Conservation (phyloP, 352 stramenopile species). For the Phytopythium helicoides region DNA sequence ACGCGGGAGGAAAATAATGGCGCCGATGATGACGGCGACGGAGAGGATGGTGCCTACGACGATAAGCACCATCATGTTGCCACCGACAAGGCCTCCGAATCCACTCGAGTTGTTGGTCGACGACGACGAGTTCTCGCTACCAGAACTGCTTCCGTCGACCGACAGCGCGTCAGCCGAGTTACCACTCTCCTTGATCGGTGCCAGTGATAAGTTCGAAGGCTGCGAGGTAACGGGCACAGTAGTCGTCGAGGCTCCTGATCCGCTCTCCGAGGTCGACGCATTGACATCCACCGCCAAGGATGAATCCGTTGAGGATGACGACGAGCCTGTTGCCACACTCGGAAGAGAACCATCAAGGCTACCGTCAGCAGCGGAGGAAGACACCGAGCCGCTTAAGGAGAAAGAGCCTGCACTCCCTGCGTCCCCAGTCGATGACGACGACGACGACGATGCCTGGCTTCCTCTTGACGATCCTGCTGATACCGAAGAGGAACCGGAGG, state of each 20-base stretch:
- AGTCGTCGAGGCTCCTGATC: constrained; percentile 8
- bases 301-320: constrained; percentile 9
- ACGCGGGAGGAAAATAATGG: constrained; percentile 26
- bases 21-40: constrained; percentile 27
- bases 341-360: no score
- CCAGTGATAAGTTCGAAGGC: constrained; percentile 4
- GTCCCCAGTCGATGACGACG: no score
- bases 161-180: constrained; percentile 19
- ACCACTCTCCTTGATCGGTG: constrained; percentile 24
- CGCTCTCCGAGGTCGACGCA: constrained; percentile 3
- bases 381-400: no score
- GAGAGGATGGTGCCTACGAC: constrained; percentile 22
- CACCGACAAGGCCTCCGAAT: constrained; percentile 8
- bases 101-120: constrained; percentile 11
- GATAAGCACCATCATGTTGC: constrained; percentile 28
- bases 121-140: not conserved
- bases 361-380: no score
- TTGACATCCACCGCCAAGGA: constrained; percentile 2
- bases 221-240: not conserved
- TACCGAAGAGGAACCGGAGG: not conserved
- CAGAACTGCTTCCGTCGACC: constrained; percentile 9
- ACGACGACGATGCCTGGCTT: not conserved
- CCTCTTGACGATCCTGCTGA: not conserved
- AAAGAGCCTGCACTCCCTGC: no score
- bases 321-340: not conserved